A percentile compares a stretch with the other conserved stretches of the same genome.
Conservation (phyloP, 2,329 filamentous ascomycete species). For the Neoscytalidium dimidiatum region DNA sequence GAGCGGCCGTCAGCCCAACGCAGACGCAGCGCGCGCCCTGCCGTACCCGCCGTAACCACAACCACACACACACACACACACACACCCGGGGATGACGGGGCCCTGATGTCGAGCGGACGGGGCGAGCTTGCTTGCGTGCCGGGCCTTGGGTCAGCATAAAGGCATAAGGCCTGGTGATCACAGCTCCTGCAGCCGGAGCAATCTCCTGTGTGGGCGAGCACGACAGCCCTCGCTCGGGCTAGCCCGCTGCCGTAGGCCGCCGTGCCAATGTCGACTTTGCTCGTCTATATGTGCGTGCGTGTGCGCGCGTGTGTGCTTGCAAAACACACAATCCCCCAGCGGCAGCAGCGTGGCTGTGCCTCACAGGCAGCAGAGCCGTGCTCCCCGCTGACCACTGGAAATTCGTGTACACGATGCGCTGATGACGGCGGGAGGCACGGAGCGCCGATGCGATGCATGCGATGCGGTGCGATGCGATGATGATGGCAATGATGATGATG, state of each 20-base stretch:
- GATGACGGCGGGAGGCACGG: neutral
- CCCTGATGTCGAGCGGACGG: neutral
- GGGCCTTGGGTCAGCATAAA: neutral
- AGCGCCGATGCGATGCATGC: neutral
- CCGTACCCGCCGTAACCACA: neutral
- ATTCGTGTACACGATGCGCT: neutral
- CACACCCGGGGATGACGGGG: neutral
- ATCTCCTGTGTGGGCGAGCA: slow-evolving; percentile 18
- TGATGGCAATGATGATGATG: too few relatives aligned
- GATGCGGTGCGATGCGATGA: neutral
- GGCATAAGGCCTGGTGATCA: neutral
- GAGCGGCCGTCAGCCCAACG: slow-evolving; percentile 8
- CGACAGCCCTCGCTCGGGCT: slow-evolving; percentile 8
- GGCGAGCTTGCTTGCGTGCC: neutral
- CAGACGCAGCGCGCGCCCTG: neutral
- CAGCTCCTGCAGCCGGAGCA: slow-evolving; percentile 1
- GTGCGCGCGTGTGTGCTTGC: neutral
- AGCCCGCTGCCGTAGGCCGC: slow-evolving; percentile 3
- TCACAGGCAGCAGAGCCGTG: neutral
- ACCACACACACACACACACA: neutral
- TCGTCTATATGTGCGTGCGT: too few relatives aligned
- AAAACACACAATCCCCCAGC: neutral
- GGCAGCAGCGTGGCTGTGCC: slow-evolving; percentile 17
- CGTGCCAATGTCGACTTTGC: slow-evolving; percentile 6
- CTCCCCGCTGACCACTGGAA: neutral